Conservation (phyloP, 768 basidiomycete species). For the Hygrophorus pudorinus region DNA sequence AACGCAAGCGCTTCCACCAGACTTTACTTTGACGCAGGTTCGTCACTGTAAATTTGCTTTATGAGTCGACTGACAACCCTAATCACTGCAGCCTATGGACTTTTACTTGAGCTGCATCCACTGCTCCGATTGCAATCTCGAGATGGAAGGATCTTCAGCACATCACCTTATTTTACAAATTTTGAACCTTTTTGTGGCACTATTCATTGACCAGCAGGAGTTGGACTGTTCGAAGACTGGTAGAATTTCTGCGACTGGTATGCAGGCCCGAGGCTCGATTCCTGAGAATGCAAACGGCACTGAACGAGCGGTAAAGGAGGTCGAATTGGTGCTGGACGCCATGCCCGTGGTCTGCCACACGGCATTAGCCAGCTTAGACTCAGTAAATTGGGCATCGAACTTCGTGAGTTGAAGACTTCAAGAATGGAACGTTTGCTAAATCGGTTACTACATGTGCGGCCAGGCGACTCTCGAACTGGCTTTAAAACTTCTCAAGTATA, state of each 20-base stretch:
- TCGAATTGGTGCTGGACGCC: conserved; percentile 9
- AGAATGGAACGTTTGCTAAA: not conserved
- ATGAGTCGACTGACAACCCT: not conserved
- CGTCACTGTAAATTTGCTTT: conserved; percentile 16
- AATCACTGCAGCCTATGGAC: conserved; percentile 36
- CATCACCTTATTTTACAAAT: conserved; percentile 31
- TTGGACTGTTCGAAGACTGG: not conserved
- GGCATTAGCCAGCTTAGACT: conserved; percentile 9
- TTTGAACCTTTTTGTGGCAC: conserved; percentile 29
- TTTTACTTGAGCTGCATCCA: conserved; percentile 34
- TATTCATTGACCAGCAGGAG: conserved; percentile 27
- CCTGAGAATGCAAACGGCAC: too few relatives aligned
- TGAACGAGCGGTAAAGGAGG: not conserved
- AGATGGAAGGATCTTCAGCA: conserved; percentile 13
- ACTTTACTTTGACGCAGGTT: conserved; percentile 35
- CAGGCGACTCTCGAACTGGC: conserved; percentile 24
- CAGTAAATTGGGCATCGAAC: conserved; percentile 2
- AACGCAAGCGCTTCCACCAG: conserved; percentile 23
- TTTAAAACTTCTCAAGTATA: conserved; percentile 26
- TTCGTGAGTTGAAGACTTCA: conserved; percentile 16
- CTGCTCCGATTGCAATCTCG: conserved; percentile 17
- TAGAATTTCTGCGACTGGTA: too few relatives aligned
- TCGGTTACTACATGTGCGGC: conserved; percentile 14
- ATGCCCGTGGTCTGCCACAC: conserved; percentile 8
- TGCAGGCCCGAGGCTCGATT: too few relatives aligned